These are phyloP conservation scores for Cytospora paraplurivora DNA, from an alignment of 2,329 filamentous ascomycete species.

Conservation along the genomic window DNA sequence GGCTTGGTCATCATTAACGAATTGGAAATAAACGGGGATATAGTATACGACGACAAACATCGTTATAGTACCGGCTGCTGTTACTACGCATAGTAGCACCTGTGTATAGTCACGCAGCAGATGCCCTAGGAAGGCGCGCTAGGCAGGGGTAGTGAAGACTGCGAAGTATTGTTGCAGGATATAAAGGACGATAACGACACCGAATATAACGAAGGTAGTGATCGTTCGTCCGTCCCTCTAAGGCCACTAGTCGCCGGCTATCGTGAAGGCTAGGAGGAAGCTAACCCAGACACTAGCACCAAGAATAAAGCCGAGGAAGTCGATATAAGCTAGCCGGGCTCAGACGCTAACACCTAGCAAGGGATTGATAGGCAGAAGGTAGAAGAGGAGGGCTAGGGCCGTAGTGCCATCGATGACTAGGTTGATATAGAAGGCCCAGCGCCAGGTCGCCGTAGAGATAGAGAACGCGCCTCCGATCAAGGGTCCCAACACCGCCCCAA, in stretches of 20 bases:
- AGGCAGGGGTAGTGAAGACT: constrained; percentile 42
- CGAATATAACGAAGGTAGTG: constrained; percentile 47
- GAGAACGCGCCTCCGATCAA: constrained; percentile 40
- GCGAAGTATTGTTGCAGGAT: constrained; percentile 45
- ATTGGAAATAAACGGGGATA: constrained; percentile 20
- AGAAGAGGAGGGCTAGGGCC: constrained; percentile 48
- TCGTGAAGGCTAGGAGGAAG: constrained; percentile 50
- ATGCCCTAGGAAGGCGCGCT: constrained; percentile 48
- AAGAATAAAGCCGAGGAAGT: constrained; percentile 49
- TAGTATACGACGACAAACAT: constrained; percentile 45
- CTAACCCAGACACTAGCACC: constrained; percentile 43
- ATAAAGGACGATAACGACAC: constrained; percentile 44
- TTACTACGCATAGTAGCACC: constrained; percentile 46
- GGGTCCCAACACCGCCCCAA: constrained; percentile 44
- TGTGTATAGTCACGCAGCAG: constrained; percentile 43
- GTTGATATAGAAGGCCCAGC: constrained; percentile 42
- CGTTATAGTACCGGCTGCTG: constrained; percentile 36
- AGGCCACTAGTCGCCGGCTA: constrained; percentile 49
- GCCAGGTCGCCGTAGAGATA: constrained; percentile 36
- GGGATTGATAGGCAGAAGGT: constrained; percentile 38
- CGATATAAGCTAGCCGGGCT: constrained; percentile 39
- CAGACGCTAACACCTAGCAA: neutral
- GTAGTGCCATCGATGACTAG: constrained; percentile 45
- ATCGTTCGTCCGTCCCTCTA: constrained; percentile 52
- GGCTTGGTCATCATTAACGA: constrained; percentile 38